A percentile compares a stretch with the other conserved stretches of the same genome.
Conservation (phyloP, 768 basidiomycete genomes). For the Termitomyces sp. region DNA sequence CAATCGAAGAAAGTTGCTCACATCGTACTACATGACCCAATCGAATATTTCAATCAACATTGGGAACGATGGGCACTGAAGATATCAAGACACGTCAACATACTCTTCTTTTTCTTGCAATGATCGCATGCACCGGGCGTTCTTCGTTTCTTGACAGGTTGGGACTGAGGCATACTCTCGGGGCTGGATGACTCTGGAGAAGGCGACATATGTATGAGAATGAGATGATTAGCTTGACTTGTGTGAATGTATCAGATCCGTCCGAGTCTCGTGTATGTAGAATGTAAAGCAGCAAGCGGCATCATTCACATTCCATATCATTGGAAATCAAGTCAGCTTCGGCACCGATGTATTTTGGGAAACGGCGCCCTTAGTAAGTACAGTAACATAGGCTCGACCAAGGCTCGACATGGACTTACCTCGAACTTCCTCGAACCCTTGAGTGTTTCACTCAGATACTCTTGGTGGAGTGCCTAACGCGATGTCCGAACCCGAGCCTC, state of each 20-base stretch:
- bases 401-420: too few relatives aligned
- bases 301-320: too few relatives aligned
- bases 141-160: constrained; percentile 47
- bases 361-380: too few relatives aligned
- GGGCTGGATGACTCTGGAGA: not conserved
- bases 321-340: too few relatives aligned
- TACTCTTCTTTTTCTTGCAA: constrained; percentile 74
- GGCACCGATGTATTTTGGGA: too few relatives aligned
- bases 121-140: constrained; percentile 71
- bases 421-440: too few relatives aligned
- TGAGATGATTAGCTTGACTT: not conserved
- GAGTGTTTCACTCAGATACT: too few relatives aligned
- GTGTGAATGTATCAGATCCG: not conserved
- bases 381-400: too few relatives aligned
- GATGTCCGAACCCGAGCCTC: too few relatives aligned
- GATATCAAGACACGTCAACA: constrained; percentile 16
- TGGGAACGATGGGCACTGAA: not conserved
- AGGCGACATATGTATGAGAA: constrained; percentile 1
- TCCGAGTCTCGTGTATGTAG: not conserved
- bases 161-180: not conserved
- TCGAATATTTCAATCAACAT: constrained; percentile 1
- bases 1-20: constrained; percentile 17
- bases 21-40: constrained; percentile 29
- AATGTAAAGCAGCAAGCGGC: too few relatives aligned
- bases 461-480: too few relatives aligned